Conservation (phyloP, 139 green algal species). For the Coelastrella sp. region DNA sequence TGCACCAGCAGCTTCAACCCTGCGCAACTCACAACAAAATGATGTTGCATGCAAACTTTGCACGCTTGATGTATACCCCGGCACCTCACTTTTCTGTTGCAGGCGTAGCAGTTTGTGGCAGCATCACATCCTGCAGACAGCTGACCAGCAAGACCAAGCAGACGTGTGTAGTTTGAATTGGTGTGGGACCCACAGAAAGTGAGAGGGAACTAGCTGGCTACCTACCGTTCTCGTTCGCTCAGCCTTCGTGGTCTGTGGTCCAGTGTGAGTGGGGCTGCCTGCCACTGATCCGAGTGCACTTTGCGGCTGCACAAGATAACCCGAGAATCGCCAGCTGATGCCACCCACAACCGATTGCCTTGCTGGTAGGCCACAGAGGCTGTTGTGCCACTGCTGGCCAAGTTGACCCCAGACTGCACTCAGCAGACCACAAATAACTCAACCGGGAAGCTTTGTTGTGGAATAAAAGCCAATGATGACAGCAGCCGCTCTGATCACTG, state of each 20-base stretch:
- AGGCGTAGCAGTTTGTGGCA: not conserved
- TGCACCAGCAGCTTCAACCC: slow-evolving; percentile 63
- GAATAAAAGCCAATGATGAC: not conserved
- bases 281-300: slow-evolving; percentile 33
- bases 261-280: slow-evolving; percentile 54
- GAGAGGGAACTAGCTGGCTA: not conserved
- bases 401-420: slow-evolving; percentile 57
- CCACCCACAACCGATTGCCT: slow-evolving; percentile 53
- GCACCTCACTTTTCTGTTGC: not conserved
- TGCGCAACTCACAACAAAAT: slow-evolving; percentile 27
- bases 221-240: slow-evolving; percentile 49
- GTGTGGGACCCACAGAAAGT: too few relatives aligned
- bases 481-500: too few relatives aligned
- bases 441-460: not conserved
- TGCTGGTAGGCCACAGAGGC: slow-evolving; percentile 57
- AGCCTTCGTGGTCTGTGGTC: slow-evolving; percentile 60
- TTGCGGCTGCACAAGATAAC: slow-evolving; percentile 50
- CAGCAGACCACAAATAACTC: not conserved
- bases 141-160: not conserved
- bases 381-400: slow-evolving; percentile 65
- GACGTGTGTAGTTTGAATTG: too few relatives aligned
- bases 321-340: slow-evolving; percentile 57
- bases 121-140: not conserved
- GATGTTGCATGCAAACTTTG: too few relatives aligned
- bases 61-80: too few relatives aligned